Evolutionary conservation across 2,329 filamentous ascomycete genomes (phyloP).

Genomic region (Venturia nashicola): DNA sequence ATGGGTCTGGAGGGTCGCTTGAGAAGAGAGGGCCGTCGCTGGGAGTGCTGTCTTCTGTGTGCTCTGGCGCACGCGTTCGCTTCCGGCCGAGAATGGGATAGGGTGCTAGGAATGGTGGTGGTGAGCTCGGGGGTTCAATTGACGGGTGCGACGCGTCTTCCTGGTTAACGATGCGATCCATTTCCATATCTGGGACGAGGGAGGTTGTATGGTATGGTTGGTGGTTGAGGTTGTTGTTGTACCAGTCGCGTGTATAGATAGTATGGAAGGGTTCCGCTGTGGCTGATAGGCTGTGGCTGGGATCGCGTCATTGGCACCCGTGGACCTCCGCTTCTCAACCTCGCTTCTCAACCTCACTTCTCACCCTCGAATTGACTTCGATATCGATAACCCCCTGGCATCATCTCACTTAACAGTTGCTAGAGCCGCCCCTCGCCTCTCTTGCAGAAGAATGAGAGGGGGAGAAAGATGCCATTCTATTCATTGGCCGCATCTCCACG

Average conservation of each 20-base stretch:
- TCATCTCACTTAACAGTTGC: too few relatives aligned
- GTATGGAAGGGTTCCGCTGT: background rate
- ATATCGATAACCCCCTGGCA: too few relatives aligned
- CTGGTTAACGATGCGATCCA: background rate
- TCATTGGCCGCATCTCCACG: too few relatives aligned
- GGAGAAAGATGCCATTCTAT: too few relatives aligned
- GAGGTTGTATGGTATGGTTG: background rate
- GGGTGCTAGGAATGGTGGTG: conserved; percentile 1
- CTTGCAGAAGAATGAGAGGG: too few relatives aligned
- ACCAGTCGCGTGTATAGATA: background rate
- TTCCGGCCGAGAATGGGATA: background rate
- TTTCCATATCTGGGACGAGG: conserved; percentile 1
- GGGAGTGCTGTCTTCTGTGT: conserved; percentile 3
- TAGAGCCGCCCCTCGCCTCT: too few relatives aligned
- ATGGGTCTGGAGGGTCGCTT: conserved; percentile 49
- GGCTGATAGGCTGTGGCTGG: too few relatives aligned
- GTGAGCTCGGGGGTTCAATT: conserved; percentile 2
- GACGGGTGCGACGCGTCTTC: background rate
- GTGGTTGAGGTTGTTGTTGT: background rate
- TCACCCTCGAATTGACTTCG: background rate
- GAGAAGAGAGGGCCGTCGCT: conserved; percentile 60
- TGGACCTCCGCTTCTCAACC: too few relatives aligned
- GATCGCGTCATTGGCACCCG: too few relatives aligned
- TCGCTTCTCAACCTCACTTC: too few relatives aligned
- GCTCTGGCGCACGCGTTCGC: background rate